Evolutionary conservation across 2,329 filamentous ascomycete species (phyloP), one percentile per base, ranked within the genome.

Genomic region (Diaporthe sp.): DNA sequence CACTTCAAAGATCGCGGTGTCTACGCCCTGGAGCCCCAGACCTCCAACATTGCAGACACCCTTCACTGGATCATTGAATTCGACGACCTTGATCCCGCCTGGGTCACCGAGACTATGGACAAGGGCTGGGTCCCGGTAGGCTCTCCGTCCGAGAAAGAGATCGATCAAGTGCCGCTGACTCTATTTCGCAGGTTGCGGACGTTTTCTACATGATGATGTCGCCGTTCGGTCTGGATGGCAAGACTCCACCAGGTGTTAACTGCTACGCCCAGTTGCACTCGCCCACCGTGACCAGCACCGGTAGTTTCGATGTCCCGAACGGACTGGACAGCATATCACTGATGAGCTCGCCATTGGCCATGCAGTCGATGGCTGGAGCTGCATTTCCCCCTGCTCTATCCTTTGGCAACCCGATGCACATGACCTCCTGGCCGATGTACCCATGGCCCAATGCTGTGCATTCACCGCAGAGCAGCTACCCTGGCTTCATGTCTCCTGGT

Each of bases 1-100:
- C 47, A 77, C 49, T 75, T 77, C 76, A 75, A 73, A 9, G 73
- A 77, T 47, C 71, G 63, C 17, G 71, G 75, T 15, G 37, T 77
- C 57, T 77, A 73, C 39, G 76, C 76, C 22, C 39, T 77, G 6
- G 49, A 75, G 47, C 72, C 53, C 39, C 76, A 77, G 73, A 55
- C 76, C 10, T 58, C 73, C 42, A 25, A 53, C n/a, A 55, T 73
- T 13, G 65, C 61, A 34, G 76, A 60, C 13, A 65, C 49, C 20
- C 68, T 60, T 25, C 70, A 57, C 10, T 77, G 76, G 76, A 31
- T 73, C 31, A 61, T 77, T 25, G 76, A 77, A n/a, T 75, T 75
- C n/a, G 74, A 75, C 10, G 76, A 73, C 20, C 57, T 31, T 42
- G 74, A 75, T 65, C 42, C 65, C 9, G 71, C 73, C 34, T 71